These are phyloP conservation scores for Cyclocybe aegerita DNA, from an alignment of 768 basidiomycete genomes.

Conservation along the genomic window DNA sequence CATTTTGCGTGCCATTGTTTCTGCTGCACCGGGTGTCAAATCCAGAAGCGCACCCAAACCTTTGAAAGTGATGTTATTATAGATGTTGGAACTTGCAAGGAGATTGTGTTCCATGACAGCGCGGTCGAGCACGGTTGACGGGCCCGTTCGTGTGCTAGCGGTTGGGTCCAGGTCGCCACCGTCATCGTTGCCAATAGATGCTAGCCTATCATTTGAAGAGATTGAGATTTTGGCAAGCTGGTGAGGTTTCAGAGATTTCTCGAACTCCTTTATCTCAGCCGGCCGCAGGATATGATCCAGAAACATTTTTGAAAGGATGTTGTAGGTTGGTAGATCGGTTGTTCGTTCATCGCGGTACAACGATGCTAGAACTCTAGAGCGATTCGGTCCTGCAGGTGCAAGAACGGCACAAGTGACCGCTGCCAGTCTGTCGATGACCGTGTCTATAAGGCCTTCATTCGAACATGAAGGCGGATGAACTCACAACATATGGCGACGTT, in stretches of 20 bases:
- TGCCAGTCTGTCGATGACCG: constrained; percentile 55
- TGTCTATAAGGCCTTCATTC: constrained; percentile 1
- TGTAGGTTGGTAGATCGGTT: constrained; percentile 72
- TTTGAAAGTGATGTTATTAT: constrained; percentile 94
- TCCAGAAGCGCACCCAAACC: constrained; percentile 92
- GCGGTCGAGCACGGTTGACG: constrained; percentile 92
- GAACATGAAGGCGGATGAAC: constrained; percentile 23
- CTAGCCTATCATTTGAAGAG: constrained; percentile 78
- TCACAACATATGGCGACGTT: constrained; percentile 88
- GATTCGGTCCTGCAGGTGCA: constrained; percentile 95
- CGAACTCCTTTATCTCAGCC: constrained; percentile 87
- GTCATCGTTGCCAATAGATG: constrained; percentile 63
- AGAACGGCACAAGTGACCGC: constrained; percentile 96
- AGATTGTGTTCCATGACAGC: constrained; percentile 99
- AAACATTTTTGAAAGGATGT: constrained; percentile 97
- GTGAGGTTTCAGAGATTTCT: constrained; percentile 83
- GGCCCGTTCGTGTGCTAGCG: constrained; percentile 81
- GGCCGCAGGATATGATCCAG: constrained; percentile 95
- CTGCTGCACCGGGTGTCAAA: constrained; percentile 88
- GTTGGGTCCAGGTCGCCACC: constrained; percentile 51
- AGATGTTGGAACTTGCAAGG: constrained; percentile 93
- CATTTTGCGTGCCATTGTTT: constrained; percentile 98
- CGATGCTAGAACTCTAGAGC: constrained; percentile 89
- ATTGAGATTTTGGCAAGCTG: constrained; percentile 92
- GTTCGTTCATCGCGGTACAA: constrained; percentile 94